Base-by-base conservation (phyloP, 371 early-diverging fungal species). In the Funneliformis caledonium region DNA sequence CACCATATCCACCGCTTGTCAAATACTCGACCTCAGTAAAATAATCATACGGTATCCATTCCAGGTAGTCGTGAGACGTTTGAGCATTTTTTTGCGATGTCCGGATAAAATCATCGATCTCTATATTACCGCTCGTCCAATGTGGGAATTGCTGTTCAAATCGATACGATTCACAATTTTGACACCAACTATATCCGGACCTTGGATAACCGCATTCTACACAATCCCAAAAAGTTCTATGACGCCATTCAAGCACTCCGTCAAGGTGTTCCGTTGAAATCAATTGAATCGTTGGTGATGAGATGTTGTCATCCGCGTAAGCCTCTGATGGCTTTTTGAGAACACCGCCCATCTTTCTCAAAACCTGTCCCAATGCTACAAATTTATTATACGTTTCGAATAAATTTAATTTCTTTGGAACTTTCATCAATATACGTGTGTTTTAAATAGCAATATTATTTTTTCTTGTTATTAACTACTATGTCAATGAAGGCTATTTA, bases 121-220 rank as follows among this genome's bases (percentile, higher is more conserved):
- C n/a, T n/a, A 56, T 37, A 43, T 75, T 37, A 26, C 75, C 75
- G 59, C 75, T 75, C 7, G 75, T 75, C 75, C 75, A 75, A 42
- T n/a, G 33, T 16, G 61, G 37, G n/a, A 76, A 76, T 26, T 61
- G 26, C 64, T 77, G 10, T 22, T 43, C 33, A 43, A 43, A n/a
- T 48, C 19, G 10, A 5, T 4, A 8, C 2, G 77, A 43, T 64
- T 77, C 77, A 33, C 77, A 77, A 14, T 31, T 31, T 64, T 77
- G 77, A 64, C 77, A 77, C 77, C 77, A 77, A 50, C 73, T 56
- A 50, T 73, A 73, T 7, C 70, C 47, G 10, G 70, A 45, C n/a
- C 70, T 69, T n/a, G 70, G 70, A 43, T 47, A 19, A 10, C 45
- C 43, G n/a, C 70, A 69, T 69, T 69, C 45, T 4, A 5, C 19